Conservation (phyloP, 108 stramenopile genomes). For the Cyclotella atomus region DNA sequence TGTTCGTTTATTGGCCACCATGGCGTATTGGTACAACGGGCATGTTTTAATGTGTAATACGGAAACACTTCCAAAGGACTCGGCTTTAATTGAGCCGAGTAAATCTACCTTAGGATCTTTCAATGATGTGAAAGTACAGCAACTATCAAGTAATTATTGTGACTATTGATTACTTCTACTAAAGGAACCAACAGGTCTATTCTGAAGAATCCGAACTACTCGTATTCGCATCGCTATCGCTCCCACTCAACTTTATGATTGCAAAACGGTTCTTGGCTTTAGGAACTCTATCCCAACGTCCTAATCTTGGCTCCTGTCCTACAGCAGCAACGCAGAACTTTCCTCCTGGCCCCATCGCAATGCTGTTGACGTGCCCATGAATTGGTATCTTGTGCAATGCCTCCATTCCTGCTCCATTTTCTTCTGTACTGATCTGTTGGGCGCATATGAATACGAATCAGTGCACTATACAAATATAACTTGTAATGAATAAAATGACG, state of each 20-base stretch:
- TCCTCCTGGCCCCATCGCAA: slow-evolving; percentile 80
- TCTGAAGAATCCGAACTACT: slow-evolving; percentile 1
- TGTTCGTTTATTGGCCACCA: slow-evolving; percentile 93
- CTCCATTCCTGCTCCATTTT: slow-evolving; percentile 59
- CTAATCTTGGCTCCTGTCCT: slow-evolving; percentile 87
- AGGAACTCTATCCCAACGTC: slow-evolving; percentile 85
- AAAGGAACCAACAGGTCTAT: too few relatives aligned
- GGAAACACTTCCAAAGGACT: not conserved
- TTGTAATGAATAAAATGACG: not conserved
- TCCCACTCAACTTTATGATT: slow-evolving; percentile 60
- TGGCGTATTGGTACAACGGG: slow-evolving; percentile 85
- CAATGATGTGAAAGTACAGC: too few relatives aligned
- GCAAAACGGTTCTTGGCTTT: slow-evolving; percentile 85
- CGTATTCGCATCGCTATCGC: slow-evolving; percentile 19
- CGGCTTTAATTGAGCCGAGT: too few relatives aligned
- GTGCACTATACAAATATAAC: not conserved
- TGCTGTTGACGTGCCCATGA: slow-evolving; percentile 81
- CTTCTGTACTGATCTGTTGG: slow-evolving; percentile 50
- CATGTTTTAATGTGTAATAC: slow-evolving; percentile 50
- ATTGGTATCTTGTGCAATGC: slow-evolving; percentile 62
- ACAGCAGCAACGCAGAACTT: slow-evolving; percentile 83
- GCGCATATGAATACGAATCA: too few relatives aligned
- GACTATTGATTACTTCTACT: too few relatives aligned
- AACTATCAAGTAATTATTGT: too few relatives aligned
- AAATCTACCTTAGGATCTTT: too few relatives aligned